Evolutionary conservation across 495 filamentous ascomycete species (phyloP), one percentile per base, ranked within the genome.

Genomic region (Penicillium lagena): DNA sequence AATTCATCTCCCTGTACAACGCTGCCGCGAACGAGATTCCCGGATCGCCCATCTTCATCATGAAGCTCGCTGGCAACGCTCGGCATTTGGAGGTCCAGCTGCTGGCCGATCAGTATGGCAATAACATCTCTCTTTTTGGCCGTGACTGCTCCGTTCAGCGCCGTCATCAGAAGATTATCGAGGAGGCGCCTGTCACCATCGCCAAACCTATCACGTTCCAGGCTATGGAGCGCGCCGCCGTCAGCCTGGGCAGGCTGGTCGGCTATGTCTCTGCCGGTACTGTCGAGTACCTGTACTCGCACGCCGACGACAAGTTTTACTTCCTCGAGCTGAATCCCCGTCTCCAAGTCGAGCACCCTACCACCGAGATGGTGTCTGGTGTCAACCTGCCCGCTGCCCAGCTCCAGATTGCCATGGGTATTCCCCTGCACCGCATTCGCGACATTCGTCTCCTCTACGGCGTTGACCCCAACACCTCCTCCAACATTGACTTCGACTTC

Each of bases 1-100:
- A 85, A 35, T 99, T 99, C 59, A 72, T 78, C 49, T 67, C 71
- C 50, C 72, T 96, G 37, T 99, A 97, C 74, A 90, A 90, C 55
- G 94, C 93, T 28, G 93, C 94, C 28, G 89, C 91, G 2, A 93
- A 83, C 66, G 93, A 99, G 74, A 96, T 99, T 53, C 93, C 93
- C n/a, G 93, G 93, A 34, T 97, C 94, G 22, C 93, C 93, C 28
- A 99, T 99, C 60, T 99, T 99, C 75, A 90, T 99, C 69, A 99
- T 99, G 93, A 96, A 99, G 78, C 77, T 99, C 48, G 93, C 93
- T 17, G 93, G 95, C 40, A 94, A 91, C 63, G 93, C 93, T 35
- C 75, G 93, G 39, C 93, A 99, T 78, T 75, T 99, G 72, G 93
- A 99, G 67, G 93, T 99, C 35, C 93, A 99, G 68, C 70, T 99